phyloP scores from a whole-genome alignment of 129 eudicot species.

The Flaveria bidentis region DNA sequence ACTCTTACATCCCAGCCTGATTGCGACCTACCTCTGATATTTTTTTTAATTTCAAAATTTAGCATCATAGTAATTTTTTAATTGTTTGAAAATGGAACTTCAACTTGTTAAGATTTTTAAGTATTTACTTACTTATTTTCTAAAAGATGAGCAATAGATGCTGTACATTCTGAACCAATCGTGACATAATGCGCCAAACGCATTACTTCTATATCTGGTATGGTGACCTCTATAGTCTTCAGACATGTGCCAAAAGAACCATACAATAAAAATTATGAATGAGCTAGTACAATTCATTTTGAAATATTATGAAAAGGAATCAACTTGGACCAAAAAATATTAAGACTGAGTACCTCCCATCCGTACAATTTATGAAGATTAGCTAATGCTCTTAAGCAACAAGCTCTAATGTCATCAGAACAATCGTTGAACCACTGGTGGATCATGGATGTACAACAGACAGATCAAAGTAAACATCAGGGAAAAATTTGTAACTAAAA shows the following conservation, averaged over 20 bases:
- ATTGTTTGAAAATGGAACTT: background rate
- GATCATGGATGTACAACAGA: constrained; percentile 13
- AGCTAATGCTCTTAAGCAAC: constrained; percentile 63
- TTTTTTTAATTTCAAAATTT: constrained; percentile 11
- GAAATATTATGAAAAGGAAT: background rate
- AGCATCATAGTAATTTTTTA: constrained; percentile 10
- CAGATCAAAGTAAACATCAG: constrained; percentile 13
- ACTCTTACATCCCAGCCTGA: constrained; percentile 90
- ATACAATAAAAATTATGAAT: background rate
- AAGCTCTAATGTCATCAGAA: constrained; percentile 61
- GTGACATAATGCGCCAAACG: constrained; percentile 93
- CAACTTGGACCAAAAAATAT: background rate
- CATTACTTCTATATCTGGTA: constrained; percentile 90
- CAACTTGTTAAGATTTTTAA: background rate
- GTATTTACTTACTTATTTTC: constrained; percentile 57
- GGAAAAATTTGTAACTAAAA: background rate
- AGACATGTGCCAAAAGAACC: background rate
- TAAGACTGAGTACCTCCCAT: constrained; percentile 74
- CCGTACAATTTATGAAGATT: constrained; percentile 62
- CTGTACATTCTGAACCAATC: constrained; percentile 83
- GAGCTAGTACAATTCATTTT: constrained; percentile 1
- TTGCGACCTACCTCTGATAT: constrained; percentile 55
- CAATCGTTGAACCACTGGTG: constrained; percentile 94
- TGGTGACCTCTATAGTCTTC: constrained; percentile 69
- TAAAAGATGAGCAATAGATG: constrained; percentile 64